Evolutionary conservation across 345 rosid species (phyloP).

Genomic region (Lagerstroemia speciosa): DNA sequence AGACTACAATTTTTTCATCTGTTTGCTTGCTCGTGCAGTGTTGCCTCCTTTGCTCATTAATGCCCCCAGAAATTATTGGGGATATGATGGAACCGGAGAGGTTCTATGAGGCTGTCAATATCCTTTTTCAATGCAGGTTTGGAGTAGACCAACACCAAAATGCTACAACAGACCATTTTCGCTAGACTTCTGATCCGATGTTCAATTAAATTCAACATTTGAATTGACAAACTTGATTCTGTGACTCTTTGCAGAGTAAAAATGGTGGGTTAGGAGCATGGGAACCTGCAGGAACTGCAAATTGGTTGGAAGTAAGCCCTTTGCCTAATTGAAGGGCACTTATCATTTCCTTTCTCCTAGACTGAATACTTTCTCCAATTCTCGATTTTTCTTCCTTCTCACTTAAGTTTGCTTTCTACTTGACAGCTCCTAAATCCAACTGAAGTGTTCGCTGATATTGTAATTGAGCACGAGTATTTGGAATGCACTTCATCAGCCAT

Average conservation of each 20-base stretch:
- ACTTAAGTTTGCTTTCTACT: not conserved
- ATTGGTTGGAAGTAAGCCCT: constrained; percentile 41
- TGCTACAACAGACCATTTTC: no score
- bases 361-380: not conserved
- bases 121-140: constrained; percentile 43
- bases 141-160: not conserved
- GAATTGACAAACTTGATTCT: no score
- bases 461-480: constrained; percentile 30
- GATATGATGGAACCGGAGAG: constrained; percentile 29
- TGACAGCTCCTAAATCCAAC: constrained; percentile 50
- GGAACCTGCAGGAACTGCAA: constrained; percentile 45
- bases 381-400: no score
- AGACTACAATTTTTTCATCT: not conserved
- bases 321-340: constrained; percentile 15
- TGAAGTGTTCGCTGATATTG: constrained; percentile 43
- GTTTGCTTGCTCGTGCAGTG: constrained; percentile 18
- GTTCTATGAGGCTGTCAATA: constrained; percentile 42
- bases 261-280: constrained; percentile 50
- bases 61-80: constrained; percentile 43
- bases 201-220: no score
- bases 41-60: constrained; percentile 27
- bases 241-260: constrained; percentile 26
- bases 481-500: no score
- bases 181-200: no score
- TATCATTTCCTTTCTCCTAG: no score